Evolutionary conservation across 805 yeast genomes (phyloP).

Genomic region (Candida hispaniensis): DNA sequence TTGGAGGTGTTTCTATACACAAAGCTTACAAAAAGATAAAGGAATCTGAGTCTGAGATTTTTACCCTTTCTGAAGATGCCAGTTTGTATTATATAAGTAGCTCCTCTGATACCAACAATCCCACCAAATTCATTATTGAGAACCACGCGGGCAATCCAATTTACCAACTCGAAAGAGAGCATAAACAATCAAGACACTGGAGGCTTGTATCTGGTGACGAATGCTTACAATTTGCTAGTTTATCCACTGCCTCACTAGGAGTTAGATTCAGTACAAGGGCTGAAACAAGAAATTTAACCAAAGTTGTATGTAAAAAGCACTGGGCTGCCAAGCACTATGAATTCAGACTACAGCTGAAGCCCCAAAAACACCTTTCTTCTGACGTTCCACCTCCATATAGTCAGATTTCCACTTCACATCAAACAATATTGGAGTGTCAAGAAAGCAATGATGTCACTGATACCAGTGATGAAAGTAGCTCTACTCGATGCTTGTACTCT

Average conservation of each 20-base stretch:
- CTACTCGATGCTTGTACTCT: too few relatives aligned
- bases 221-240: conserved; percentile 12
- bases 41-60: conserved; percentile 8
- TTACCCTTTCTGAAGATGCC: conserved; percentile 8
- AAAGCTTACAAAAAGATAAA: conserved; percentile 8
- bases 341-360: too few relatives aligned
- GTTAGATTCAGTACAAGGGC: conserved; percentile 5
- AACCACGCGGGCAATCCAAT: conserved; percentile 9
- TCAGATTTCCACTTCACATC: too few relatives aligned
- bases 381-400: too few relatives aligned
- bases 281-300: conserved; percentile 11
- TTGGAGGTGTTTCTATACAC: conserved; percentile 13
- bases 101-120: too few relatives aligned
- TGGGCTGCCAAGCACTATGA: conserved; percentile 7
- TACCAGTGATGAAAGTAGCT: too few relatives aligned
- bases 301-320: conserved; percentile 12
- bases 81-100: conserved; percentile 3
- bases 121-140: conserved; percentile 5
- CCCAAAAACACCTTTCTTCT: too few relatives aligned
- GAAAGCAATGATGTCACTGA: too few relatives aligned
- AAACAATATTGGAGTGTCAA: too few relatives aligned
- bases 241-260: conserved; percentile 11
- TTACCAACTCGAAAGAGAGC: conserved; percentile 8
- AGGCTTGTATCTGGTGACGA: conserved; percentile 11
- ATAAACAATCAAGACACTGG: conserved; percentile 11